Conservation (phyloP, 2,329 filamentous ascomycete species). For the Parascedosporium putredinis region DNA sequence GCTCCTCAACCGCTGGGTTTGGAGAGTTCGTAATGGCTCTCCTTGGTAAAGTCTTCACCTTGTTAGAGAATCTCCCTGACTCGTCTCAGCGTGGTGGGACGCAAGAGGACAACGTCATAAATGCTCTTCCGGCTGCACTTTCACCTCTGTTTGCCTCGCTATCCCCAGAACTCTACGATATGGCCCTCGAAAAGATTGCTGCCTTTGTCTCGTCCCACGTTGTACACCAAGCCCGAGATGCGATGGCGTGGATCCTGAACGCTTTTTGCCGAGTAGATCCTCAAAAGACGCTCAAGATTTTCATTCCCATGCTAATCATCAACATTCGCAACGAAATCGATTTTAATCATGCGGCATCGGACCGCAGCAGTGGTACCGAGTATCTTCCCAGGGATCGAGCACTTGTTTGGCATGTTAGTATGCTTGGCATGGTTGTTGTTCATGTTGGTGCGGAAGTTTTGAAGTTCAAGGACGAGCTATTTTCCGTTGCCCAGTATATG, state of each 20-base stretch:
- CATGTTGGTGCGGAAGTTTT: constrained; percentile 88
- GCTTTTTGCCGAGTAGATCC: constrained; percentile 92
- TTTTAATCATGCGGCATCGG: constrained; percentile 90
- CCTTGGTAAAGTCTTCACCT: constrained; percentile 86
- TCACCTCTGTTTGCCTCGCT: constrained; percentile 83
- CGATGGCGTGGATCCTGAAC: constrained; percentile 98
- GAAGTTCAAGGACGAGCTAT: constrained; percentile 77
- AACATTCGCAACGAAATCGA: constrained; percentile 96
- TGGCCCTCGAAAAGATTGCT: constrained; percentile 83
- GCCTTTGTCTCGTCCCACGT: constrained; percentile 89
- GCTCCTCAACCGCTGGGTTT: constrained; percentile 89
- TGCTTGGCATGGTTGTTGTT: constrained; percentile 96
- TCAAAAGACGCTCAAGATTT: constrained; percentile 80
- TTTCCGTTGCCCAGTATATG: constrained; percentile 91
- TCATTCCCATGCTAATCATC: constrained; percentile 81
- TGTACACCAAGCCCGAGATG: constrained; percentile 91
- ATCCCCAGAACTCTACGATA: constrained; percentile 86
- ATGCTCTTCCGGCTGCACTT: constrained; percentile 83
- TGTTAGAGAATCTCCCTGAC: constrained; percentile 91
- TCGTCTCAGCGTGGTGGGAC: constrained; percentile 78
- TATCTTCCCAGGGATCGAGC: constrained; percentile 86
- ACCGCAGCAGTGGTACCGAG: constrained; percentile 85
- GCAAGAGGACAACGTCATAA: constrained; percentile 94
- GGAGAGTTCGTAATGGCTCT: constrained; percentile 87
- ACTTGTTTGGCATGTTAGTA: constrained; percentile 92